A percentile compares a stretch with the other conserved stretches of the same genome.
Conservation (phyloP, 768 basidiomycete genomes). For the Boletus coccyginus region DNA sequence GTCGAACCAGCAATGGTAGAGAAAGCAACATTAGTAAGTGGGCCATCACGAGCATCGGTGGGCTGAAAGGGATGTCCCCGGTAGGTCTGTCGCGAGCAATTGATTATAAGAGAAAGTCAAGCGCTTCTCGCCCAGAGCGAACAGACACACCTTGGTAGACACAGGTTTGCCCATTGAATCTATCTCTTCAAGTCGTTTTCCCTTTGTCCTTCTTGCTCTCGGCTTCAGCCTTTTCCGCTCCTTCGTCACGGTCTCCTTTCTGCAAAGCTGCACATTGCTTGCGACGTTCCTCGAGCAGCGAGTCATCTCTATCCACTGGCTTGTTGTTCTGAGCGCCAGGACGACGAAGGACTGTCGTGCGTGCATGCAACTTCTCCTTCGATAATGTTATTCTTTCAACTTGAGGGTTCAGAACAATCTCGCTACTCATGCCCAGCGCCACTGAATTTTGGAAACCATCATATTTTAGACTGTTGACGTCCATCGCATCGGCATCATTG, state of each 20-base stretch:
- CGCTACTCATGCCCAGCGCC: constrained; percentile 10
- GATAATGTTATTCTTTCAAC: constrained; percentile 60
- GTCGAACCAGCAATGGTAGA: constrained; percentile 54
- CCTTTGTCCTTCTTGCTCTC: constrained; percentile 53
- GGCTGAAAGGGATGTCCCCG: constrained; percentile 20
- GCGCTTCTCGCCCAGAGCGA: not conserved
- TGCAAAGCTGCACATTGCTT: constrained; percentile 72
- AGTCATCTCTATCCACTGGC: constrained; percentile 73
- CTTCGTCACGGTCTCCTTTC: constrained; percentile 83
- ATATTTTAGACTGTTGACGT: constrained; percentile 29
- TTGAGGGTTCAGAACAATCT: constrained; percentile 63
- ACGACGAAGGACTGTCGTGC: constrained; percentile 66
- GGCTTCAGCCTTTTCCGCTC: constrained; percentile 72
- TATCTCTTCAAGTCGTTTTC: constrained; percentile 48
- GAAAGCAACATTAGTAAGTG: constrained; percentile 68
- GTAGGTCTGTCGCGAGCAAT: constrained; percentile 61
- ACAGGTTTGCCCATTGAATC: constrained; percentile 34
- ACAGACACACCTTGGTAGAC: constrained; percentile 48
- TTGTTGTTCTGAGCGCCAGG: constrained; percentile 37
- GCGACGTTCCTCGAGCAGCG: constrained; percentile 76
- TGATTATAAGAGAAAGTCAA: constrained; percentile 37
- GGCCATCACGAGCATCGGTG: constrained; percentile 35
- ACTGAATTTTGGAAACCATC: not conserved
- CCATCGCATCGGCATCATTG: constrained; percentile 21
- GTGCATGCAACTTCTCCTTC: constrained; percentile 71